Evolutionary conservation across 73 alveolate species (phyloP).

Genomic region (Effrenium voratum): DNA sequence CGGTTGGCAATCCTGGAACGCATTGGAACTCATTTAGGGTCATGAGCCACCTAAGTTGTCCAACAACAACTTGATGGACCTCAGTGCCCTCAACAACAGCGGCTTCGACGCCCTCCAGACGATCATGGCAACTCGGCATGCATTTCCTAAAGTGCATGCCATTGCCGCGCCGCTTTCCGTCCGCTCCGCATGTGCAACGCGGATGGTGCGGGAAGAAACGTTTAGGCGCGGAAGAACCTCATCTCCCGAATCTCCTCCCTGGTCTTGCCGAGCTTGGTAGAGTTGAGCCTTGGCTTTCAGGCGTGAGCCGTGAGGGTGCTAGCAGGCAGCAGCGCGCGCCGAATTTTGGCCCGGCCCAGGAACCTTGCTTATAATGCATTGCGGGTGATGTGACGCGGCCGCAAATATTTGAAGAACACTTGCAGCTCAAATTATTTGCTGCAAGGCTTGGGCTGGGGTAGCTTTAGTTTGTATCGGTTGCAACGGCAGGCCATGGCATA

Average conservation of each 20-base stretch:
- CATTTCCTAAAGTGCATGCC: background rate
- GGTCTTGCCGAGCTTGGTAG: constrained; percentile 46
- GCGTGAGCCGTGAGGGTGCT: too few species aligned
- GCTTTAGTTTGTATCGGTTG: too few species aligned
- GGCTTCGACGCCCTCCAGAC: constrained; percentile 82
- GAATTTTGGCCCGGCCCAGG: background rate
- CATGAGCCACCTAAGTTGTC: constrained; percentile 8
- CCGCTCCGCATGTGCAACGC: background rate
- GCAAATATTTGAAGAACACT: too few species aligned
- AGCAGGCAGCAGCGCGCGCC: too few species aligned
- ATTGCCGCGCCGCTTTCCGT: background rate
- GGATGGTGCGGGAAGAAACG: background rate
- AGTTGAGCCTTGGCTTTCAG: constrained; percentile 38
- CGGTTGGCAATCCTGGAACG: too few species aligned
- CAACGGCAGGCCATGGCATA: too few species aligned
- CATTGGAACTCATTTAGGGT: too few species aligned
- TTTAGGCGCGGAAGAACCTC: constrained; percentile 51
- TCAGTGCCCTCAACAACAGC: constrained; percentile 55
- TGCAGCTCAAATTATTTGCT: too few species aligned
- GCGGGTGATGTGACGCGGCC: constrained; percentile 42
- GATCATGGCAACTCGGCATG: constrained; percentile 54
- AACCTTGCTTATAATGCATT: constrained; percentile 45
- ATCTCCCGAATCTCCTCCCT: constrained; percentile 64
- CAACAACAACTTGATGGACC: constrained; percentile 84
- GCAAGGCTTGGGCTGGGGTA: too few species aligned